Evolutionary conservation across 805 yeast genomes (phyloP), one percentile per base, ranked within the genome.

Genomic region (Candida caryicola): DNA sequence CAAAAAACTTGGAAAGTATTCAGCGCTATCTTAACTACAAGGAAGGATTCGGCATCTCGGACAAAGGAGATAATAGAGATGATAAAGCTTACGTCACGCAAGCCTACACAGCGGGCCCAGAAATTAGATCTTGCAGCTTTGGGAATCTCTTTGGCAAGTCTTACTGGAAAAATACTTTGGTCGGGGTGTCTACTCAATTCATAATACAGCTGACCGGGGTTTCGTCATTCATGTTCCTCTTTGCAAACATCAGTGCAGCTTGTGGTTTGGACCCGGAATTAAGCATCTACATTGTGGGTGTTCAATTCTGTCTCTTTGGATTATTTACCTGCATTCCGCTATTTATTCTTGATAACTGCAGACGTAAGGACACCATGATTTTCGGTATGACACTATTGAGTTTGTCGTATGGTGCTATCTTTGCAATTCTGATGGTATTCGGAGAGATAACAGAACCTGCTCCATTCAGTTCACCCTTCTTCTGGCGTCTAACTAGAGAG

Each of bases 171-270:
- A 68, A 66, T 35, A 59, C 71, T 8, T 2, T 60, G 3, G 44
- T 62, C 34, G 79, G 76, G 1, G 41, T 68, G 1, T 17, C 55
- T 0, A 51, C 69, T 7, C 80, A 73, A 43, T 29, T 62, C 1
- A 49, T 73, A 4, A 60, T 66, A n/a, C 79, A 74, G 43, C 45
- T 68, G n/a, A 64, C 73, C 36, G 73, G 76, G 4, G 67, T 71
- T 8, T 62, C 63, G 29, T 60, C 67, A 1, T 47, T 75, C 33
- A 62, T 71, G 66, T 70, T 65, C 47, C 73, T 72, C 37, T 59
- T 73, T 36, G 60, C 62, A 1, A 69, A 60, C 46, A 60, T 76
- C 10, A 76, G 80, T 54, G 73, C 66, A 23, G 65, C 68, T 61
- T 60, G 75, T 46, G 79, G 77, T 0, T 40, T 74, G 23, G 49